Evolutionary conservation across 1,139 yeast species (phyloP), one percentile per base, ranked within the genome.

Genomic region (Barnettozyma hawaiiensis): DNA sequence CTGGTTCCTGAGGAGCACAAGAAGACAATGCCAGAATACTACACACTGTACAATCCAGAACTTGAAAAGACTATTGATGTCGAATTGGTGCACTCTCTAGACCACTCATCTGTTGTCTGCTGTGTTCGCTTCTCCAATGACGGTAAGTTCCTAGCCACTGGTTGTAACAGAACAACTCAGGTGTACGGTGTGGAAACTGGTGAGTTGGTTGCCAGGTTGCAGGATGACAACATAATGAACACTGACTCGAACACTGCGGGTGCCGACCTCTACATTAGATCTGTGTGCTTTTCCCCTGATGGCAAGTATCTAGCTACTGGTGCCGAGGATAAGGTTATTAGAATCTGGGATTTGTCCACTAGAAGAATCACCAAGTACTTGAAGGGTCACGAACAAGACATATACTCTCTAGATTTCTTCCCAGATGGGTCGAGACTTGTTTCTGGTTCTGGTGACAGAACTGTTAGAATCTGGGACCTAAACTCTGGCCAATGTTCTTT

Each of bases 321-420:
- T 60, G 97, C 97, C 34, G 98, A 92, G 68, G 98, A 92, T 67
- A 89, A 87, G 66, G 81, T 87, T 61, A 92, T 92, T 57, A 78
- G 98, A 65, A 90, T 92, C 60, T 92, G 98, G 98, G 97, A 92
- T 64, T 78, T 92, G 62, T 76, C 85, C 42, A 79, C 94, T 32
- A 80, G 90, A 65, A 80, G 92, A 59, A 86, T 92, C 58, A 82
- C 86, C 49, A 86, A 87, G 69, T 80, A 87, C 49, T 78, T 92
- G 64, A 77, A 85, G 52, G 98, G 98, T 42, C 98, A 92, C 63
- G 97, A 90, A 65, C 98, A 92, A 68, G 98, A 92, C 67, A 90
- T 92, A 56, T 92, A 92, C 66, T 90, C 97, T 7, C 74, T 92
- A 55, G 97, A 90, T 67, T 92, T 86, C 64, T 86, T 94, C 77